phyloP scores from a whole-genome alignment of 495 filamentous ascomycete genomes.

The Cercophora scortea region DNA sequence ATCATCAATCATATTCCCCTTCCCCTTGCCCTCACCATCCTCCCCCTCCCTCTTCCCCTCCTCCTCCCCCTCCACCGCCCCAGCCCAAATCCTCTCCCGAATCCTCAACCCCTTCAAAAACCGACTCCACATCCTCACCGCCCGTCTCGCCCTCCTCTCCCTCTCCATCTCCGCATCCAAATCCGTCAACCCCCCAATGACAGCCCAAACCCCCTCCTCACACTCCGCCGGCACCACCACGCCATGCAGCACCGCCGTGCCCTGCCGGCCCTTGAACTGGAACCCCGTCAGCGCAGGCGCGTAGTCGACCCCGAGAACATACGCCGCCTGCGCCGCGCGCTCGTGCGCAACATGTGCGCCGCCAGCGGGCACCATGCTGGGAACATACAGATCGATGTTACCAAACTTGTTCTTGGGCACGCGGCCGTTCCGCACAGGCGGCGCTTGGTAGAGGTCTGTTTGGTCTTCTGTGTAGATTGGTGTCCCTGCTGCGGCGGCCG shows the following conservation, averaged over 20 bases:
- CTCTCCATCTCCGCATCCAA: constrained; percentile 50
- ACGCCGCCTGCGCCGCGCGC: constrained; percentile 63
- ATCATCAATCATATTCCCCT: constrained; percentile 15
- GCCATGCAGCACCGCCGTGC: constrained; percentile 71
- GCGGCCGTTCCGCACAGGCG: constrained; percentile 62
- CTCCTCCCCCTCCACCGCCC: constrained; percentile 12
- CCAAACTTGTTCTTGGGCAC: constrained; percentile 83
- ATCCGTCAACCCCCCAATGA: constrained; percentile 55
- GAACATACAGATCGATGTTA: constrained; percentile 86
- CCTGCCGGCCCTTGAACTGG: constrained; percentile 70
- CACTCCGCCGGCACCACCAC: constrained; percentile 66
- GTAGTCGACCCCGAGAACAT: constrained; percentile 74
- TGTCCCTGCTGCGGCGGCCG: constrained; percentile 30
- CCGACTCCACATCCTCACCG: constrained; percentile 65
- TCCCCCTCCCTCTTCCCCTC: constrained; percentile 22
- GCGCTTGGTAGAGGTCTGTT: constrained; percentile 66
- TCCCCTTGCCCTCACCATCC: not conserved
- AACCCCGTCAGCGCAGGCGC: constrained; percentile 88
- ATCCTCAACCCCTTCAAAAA: constrained; percentile 73
- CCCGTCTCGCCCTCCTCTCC: constrained; percentile 45
- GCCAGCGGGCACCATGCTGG: constrained; percentile 83
- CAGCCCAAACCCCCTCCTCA: constrained; percentile 60
- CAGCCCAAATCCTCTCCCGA: constrained; percentile 59
- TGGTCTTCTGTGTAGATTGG: constrained; percentile 69
- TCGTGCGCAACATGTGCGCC: constrained; percentile 58